A percentile compares a stretch with the other conserved stretches of the same genome.
These are phyloP conservation scores for Fusarium lyarnte DNA, from an alignment of 2,329 filamentous ascomycete species.

Conservation along the genomic window DNA sequence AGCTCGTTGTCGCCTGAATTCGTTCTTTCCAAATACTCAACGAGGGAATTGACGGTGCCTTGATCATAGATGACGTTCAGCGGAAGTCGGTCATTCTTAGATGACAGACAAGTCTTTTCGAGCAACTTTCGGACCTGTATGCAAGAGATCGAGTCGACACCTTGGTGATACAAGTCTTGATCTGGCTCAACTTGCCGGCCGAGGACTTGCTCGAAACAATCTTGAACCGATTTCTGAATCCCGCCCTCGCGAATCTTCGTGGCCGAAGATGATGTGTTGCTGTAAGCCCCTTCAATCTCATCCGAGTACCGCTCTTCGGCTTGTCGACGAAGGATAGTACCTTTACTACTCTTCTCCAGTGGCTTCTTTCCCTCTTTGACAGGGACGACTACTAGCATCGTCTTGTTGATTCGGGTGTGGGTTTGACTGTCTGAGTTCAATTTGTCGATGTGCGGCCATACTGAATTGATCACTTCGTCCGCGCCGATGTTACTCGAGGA, in stretches of 20 bases:
- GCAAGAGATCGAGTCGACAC: slow-evolving; percentile 68
- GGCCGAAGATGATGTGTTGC: not conserved
- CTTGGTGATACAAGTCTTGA: slow-evolving; percentile 65
- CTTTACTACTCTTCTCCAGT: slow-evolving; percentile 71
- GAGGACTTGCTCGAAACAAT: slow-evolving; percentile 46
- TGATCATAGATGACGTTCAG: slow-evolving; percentile 69
- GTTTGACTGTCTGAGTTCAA: slow-evolving; percentile 60
- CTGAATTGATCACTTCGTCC: slow-evolving; percentile 49
- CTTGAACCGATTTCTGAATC: slow-evolving; percentile 46
- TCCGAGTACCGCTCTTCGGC: slow-evolving; percentile 60
- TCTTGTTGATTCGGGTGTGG: slow-evolving; percentile 59
- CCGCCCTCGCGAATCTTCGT: slow-evolving; percentile 47
- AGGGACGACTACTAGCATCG: slow-evolving; percentile 61
- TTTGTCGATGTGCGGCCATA: slow-evolving; percentile 56
- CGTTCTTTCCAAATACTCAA: slow-evolving; percentile 26
- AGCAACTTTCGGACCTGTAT: slow-evolving; percentile 59
- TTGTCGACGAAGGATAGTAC: slow-evolving; percentile 62
- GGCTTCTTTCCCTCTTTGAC: slow-evolving; percentile 20
- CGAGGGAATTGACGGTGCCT: slow-evolving; percentile 56
- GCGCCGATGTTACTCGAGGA: slow-evolving; percentile 43
- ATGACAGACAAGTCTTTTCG: slow-evolving; percentile 36
- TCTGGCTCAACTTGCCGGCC: slow-evolving; percentile 46
- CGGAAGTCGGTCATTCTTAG: slow-evolving; percentile 49
- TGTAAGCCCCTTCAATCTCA: slow-evolving; percentile 59
- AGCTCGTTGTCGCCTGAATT: slow-evolving; percentile 12